Base-by-base conservation (phyloP, 352 stramenopile genomes). In the Phytophthora cactorum region DNA sequence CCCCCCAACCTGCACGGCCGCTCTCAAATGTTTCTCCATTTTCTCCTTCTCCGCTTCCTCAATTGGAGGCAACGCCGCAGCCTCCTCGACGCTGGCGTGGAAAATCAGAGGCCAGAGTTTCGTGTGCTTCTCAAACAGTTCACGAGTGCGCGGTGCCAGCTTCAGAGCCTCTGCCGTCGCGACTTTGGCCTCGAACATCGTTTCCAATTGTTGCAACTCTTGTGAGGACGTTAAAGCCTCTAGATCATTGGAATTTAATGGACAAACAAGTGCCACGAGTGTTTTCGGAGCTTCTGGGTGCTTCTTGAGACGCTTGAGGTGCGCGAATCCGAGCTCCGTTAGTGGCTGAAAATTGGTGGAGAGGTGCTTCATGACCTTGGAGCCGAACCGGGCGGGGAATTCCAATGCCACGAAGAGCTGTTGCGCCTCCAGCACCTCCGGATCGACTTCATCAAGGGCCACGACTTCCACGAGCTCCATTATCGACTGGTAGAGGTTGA, bases 301-400 rank as follows among this genome's bases (percentile, higher is more conserved):
- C 66, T 93, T 93, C 62, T 93, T 94, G 52, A 96, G 82, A 38
- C 88, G 88, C 74, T 96, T 96, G 39, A 96, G 73, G 52, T 96
- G 88, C 36, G 68, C 72, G 59, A 88, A 94, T 22, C 88, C 86
- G 36, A 92, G 63, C 51, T 84, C 80, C 11, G 72, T 55, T 28
- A 96, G 74, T 17, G 84, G 72, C 51, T 78, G 74, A 52, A 90
- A 93, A 54, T 68, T 58, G 31, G 45, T 59, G 1, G 60, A 59
- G 4, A 96, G 75, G 27, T 87, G 69, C 72, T 84, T 78, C 74
- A 96, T 96, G 31, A 84, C 84, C 29, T 69, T 69, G 31, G 82
- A 85, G 12, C 88, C 88, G 60, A 89, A 79, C 28, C 45, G 63
- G 6, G 82, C 81, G 5, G 86, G 81, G 51, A 96, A 93, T 56